Conservation (phyloP, 177 flowering plant species). For the Tripterygium wilfordii region DNA sequence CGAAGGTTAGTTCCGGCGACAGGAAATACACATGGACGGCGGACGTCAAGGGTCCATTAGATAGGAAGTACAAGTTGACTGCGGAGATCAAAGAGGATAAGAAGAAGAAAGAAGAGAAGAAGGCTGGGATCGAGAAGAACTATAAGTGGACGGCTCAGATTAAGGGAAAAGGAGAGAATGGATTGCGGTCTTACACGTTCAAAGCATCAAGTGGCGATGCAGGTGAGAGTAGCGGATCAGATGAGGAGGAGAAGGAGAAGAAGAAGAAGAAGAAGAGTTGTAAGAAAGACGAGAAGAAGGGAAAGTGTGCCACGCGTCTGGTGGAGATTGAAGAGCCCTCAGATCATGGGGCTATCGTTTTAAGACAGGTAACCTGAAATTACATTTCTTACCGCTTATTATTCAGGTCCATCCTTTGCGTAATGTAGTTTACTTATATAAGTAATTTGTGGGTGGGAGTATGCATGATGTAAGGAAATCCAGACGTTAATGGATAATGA, state of each 20-base stretch:
- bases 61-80: conserved; percentile 63
- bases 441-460: too few species aligned
- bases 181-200: conserved; percentile 42
- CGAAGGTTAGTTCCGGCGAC: conserved; percentile 19
- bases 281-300: conserved; percentile 19
- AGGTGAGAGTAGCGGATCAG: conserved; percentile 14
- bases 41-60: conserved; percentile 38
- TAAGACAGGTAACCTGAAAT: conserved; percentile 44
- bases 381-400: neutral
- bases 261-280: conserved; percentile 18
- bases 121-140: conserved; percentile 33
- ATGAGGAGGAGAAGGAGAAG: conserved; percentile 20
- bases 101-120: conserved; percentile 16
- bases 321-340: conserved; percentile 65
- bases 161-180: conserved; percentile 26
- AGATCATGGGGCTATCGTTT: conserved; percentile 50
- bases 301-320: conserved; percentile 23
- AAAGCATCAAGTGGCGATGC: conserved; percentile 38
- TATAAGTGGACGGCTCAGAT: conserved; percentile 74
- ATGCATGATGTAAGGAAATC: too few species aligned
- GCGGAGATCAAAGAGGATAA: conserved; percentile 44
- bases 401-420: too few species aligned
- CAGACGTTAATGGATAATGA: too few species aligned
- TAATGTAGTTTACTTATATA: too few species aligned
- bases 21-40: conserved; percentile 71